phyloP scores from a whole-genome alignment of 164 flowering plant genomes.

The Vitis vinifera region ASM3070453v1 NC_081809.1:4171501-4172000 shows the following conservation, averaged over 20 bases:
- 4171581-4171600: background rate
- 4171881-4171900: too few relatives aligned
- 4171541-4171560: background rate
- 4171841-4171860: too few relatives aligned
- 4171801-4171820: too few relatives aligned
- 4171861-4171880: too few relatives aligned
- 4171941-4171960: too few relatives aligned
- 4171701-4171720: constrained; percentile 59
- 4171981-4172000: too few relatives aligned
- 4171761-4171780: background rate
- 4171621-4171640: constrained; percentile 53
- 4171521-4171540: background rate
- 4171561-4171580: background rate
- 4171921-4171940: too few relatives aligned
- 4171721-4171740: constrained; percentile 4
- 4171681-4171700: constrained; percentile 42
- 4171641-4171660: constrained; percentile 45
- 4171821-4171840: too few relatives aligned
- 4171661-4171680: constrained; percentile 50
- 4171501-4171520: background rate
- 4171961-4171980: too few relatives aligned
- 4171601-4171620: background rate
- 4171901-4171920: too few relatives aligned
- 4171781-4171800: background rate
- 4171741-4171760: too few relatives aligned